A percentile compares a stretch with the other conserved stretches of the same genome.
These are phyloP conservation scores for Dichomitus squalens DNA, from an alignment of 1,284 basidiomycete species.

Conservation along the genomic window DNA sequence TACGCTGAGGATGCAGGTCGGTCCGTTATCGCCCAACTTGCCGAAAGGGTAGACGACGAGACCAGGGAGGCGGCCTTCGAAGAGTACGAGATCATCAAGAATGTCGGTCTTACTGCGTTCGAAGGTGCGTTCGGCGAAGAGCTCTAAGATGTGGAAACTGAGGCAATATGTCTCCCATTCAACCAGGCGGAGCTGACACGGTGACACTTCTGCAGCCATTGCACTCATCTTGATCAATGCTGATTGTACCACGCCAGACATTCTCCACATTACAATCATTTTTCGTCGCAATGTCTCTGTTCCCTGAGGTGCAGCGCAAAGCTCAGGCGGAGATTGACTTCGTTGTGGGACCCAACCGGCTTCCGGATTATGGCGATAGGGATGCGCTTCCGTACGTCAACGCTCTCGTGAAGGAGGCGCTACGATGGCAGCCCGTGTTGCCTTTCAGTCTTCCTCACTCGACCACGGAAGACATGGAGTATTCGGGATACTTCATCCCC, in stretches of 20 bases:
- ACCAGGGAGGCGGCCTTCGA: not conserved
- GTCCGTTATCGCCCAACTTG: slow-evolving; percentile 4
- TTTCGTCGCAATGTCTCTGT: slow-evolving; percentile 36
- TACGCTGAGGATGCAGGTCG: not conserved
- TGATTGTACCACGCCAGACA: not conserved
- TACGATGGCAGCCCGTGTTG: slow-evolving; percentile 24
- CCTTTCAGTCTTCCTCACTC: slow-evolving; percentile 13
- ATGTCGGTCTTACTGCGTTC: slow-evolving; percentile 6
- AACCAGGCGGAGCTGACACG: slow-evolving; percentile 2
- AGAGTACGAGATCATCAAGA: not conserved
- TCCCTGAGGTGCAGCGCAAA: slow-evolving; percentile 36
- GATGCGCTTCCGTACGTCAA: slow-evolving; percentile 22
- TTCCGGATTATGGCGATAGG: slow-evolving; percentile 23
- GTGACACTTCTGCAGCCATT: not conserved
- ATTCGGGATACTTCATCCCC: slow-evolving; percentile 19
- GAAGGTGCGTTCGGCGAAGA: not conserved
- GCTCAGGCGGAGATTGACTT: slow-evolving; percentile 40
- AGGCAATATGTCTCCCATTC: not conserved
- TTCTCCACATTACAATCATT: slow-evolving; percentile 18
- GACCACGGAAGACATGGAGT: slow-evolving; percentile 10
- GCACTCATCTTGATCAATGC: not conserved
- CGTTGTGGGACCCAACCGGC: slow-evolving; percentile 32
- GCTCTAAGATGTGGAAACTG: not conserved
- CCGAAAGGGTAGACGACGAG: not conserved
- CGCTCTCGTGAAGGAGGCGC: slow-evolving; percentile 25